A percentile compares a stretch with the other conserved stretches of the same genome.
Conservation (phyloP, 345 rosid genomes). For the Orychophragmus violaceus region DNA sequence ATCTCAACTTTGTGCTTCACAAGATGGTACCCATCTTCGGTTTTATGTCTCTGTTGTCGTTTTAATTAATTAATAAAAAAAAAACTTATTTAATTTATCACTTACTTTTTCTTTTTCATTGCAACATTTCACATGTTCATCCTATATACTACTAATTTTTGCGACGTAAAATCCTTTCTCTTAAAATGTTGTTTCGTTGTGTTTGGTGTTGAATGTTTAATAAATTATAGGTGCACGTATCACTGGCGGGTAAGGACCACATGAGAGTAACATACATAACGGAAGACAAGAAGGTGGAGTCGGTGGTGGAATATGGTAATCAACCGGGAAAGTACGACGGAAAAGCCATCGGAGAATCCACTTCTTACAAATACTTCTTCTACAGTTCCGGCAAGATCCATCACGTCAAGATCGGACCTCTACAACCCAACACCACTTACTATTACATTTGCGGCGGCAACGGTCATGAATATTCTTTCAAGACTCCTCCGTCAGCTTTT, state of each 20-base stretch:
- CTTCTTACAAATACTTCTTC: conserved; percentile 60
- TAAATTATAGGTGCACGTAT: conserved; percentile 60
- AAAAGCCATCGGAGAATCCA: conserved; percentile 45
- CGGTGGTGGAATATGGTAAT: conserved; percentile 64
- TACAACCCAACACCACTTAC: conserved; percentile 52
- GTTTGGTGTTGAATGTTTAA: neutral
- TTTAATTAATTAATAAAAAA: neutral
- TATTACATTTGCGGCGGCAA: conserved; percentile 66
- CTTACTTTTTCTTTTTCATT: neutral
- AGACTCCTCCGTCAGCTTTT: conserved; percentile 60
- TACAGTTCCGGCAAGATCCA: conserved; percentile 72
- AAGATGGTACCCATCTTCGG: neutral
- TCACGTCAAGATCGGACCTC: conserved; percentile 82
- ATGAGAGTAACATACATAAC: conserved; percentile 72
- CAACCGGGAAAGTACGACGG: conserved; percentile 41
- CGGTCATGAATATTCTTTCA: conserved; percentile 77
- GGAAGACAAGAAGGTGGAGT: conserved; percentile 41
- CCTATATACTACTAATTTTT: neutral
- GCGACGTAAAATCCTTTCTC: neutral
- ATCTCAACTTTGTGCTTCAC: neutral
- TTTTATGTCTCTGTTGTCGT: neutral
- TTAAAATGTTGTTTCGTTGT: too few relatives aligned
- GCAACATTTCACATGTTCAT: neutral
- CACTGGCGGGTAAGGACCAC: conserved; percentile 58
- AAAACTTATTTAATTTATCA: neutral